Evolutionary conservation across 148 eudicot genomes (phyloP).

Genomic region (Heliosperma pusillum): DNA sequence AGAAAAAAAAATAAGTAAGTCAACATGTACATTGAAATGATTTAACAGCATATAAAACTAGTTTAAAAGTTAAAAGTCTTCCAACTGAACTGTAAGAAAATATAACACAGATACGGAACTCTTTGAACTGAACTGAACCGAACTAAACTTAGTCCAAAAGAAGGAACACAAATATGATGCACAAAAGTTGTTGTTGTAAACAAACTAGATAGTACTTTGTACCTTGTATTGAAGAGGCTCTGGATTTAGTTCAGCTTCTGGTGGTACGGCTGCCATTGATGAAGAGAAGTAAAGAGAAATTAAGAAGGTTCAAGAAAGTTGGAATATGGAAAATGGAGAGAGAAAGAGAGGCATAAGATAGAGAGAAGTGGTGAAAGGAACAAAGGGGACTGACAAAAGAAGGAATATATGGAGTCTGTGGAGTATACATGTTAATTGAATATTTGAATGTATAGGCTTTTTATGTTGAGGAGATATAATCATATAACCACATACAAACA

Average conservation of each 20-base stretch:
- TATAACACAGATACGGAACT: too few relatives aligned
- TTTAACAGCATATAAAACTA: not conserved
- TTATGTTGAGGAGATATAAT: slow-evolving; percentile 3
- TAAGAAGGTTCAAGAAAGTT: not conserved
- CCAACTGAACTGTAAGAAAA: not conserved
- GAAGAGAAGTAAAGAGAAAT: not conserved
- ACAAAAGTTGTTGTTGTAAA: too few relatives aligned
- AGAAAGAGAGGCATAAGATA: too few relatives aligned
- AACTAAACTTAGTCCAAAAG: not conserved
- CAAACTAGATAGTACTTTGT: too few relatives aligned
- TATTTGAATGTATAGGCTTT: slow-evolving; percentile 6
- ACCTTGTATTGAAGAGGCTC: slow-evolving; percentile 42
- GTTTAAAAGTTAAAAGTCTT: not conserved
- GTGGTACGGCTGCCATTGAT: slow-evolving; percentile 35
- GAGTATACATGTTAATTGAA: not conserved
- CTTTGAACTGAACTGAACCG: too few relatives aligned
- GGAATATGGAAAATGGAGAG: not conserved
- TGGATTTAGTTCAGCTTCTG: slow-evolving; percentile 17
- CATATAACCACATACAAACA: not conserved
- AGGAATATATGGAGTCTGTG: slow-evolving; percentile 13
- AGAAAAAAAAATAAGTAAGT: not conserved
- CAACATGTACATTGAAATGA: not conserved
- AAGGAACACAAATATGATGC: not conserved
- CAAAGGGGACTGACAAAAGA: slow-evolving; percentile 11
- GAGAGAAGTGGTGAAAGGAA: not conserved